Evolutionary conservation across 2,329 filamentous ascomycete species (phyloP).

Genomic region (Aspergillus niger): DNA sequence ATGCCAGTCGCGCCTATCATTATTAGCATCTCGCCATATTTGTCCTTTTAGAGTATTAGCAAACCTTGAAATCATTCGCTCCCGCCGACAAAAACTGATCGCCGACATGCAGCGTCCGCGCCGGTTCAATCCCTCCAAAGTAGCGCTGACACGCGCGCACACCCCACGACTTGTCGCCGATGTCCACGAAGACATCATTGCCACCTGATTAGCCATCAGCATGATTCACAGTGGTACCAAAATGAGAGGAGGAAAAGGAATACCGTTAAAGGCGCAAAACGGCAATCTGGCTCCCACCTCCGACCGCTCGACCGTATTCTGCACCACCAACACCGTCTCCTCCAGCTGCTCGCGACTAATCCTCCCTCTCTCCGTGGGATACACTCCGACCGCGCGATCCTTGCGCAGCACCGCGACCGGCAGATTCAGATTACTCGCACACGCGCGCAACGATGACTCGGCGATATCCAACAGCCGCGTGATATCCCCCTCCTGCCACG

Average conservation of each 20-base stretch:
- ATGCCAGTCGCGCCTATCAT: slow-evolving; percentile 71
- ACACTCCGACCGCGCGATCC: slow-evolving; percentile 79
- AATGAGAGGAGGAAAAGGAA: slow-evolving; percentile 2
- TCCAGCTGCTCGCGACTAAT: slow-evolving; percentile 88
- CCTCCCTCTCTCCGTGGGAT: slow-evolving; percentile 64
- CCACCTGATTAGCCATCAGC: slow-evolving; percentile 56
- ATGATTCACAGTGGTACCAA: not conserved
- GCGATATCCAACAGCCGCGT: slow-evolving; percentile 81
- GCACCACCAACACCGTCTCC: slow-evolving; percentile 91
- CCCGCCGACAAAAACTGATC: slow-evolving; percentile 95
- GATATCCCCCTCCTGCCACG: slow-evolving; percentile 66
- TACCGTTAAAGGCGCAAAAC: slow-evolving; percentile 95
- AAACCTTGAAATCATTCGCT: slow-evolving; percentile 91
- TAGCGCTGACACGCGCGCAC: slow-evolving; percentile 89
- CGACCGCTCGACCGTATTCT: slow-evolving; percentile 86
- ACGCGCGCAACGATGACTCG: slow-evolving; percentile 79
- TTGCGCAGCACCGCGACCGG: slow-evolving; percentile 82
- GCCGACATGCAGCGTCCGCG: slow-evolving; percentile 87
- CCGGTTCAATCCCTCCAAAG: slow-evolving; percentile 74
- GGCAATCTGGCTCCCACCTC: slow-evolving; percentile 69
- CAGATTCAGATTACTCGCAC: slow-evolving; percentile 75
- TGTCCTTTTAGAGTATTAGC: slow-evolving; percentile 3
- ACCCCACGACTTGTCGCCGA: slow-evolving; percentile 96
- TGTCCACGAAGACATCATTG: slow-evolving; percentile 97
- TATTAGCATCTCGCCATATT: not conserved